Evolutionary conservation across 1,139 yeast genomes (phyloP), one percentile per base, ranked within the genome.

Genomic region (Yamadazyma trypodendri): DNA sequence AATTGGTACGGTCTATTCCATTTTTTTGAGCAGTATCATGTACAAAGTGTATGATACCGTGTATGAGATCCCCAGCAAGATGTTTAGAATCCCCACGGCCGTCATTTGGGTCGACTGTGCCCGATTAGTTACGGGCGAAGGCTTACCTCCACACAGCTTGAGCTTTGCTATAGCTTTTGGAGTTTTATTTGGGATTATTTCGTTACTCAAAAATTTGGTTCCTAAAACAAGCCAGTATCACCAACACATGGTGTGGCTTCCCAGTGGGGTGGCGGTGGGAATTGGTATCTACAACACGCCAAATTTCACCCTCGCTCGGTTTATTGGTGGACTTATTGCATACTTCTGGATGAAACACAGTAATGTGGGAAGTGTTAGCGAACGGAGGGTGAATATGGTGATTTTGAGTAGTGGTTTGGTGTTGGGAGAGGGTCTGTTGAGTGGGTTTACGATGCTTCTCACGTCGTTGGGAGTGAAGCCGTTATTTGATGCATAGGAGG

Each of bases 71-170:
- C 98, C 98, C 0, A 88, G 86, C 37, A 66, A 75, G 15, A 68
- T 79, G 38, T 92, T 87, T 58, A 70, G 97, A 43, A 80, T 92
- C 28, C 98, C 98, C 3, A 92, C 98, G 0, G 97, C 97, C 0
- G 79, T 88, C 4, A 87, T 92, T 14, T 92, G 98, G 98, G 83
- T 92, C 36, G 98, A 92, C 58, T 89, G 97, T 58, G 88, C 97
- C 1, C 68, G 98, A 42, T 69, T 92, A 32, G 96, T 92, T 12
- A 87, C 94, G 0, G 98, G 98, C 1, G 76, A 83, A 41, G 96
- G 96, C 0, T 65, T 92, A 17, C 98, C 98, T 0, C 84, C 88
- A 0, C 75, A 76, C 45, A 96, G 88, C 0, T 71, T 75, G 42
- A 73, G 68, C 38, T 82, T 84, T 51, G 77, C 95, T 0, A 43